Percentiles rank a stretch among this genome's conserved stretches.
phyloP scores from a whole-genome alignment of 2,329 filamentous ascomycete genomes.

The Biscogniauxia sp. region DNA sequence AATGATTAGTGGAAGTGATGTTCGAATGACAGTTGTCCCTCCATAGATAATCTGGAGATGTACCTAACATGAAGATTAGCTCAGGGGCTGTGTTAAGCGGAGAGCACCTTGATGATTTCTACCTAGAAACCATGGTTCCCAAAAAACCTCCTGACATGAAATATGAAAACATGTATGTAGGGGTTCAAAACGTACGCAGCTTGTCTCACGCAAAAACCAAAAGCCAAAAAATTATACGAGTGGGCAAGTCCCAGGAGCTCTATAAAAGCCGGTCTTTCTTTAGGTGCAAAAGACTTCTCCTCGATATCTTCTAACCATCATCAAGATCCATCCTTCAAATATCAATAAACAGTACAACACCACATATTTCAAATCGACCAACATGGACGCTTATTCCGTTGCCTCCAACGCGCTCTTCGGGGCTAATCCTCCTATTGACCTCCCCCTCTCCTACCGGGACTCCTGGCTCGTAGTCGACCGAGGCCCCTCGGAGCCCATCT shows the following conservation, averaged over 20 bases:
- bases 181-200: neutral
- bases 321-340: neutral
- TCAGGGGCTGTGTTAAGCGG: neutral
- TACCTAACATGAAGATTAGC: neutral
- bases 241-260: neutral
- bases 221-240: neutral
- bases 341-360: neutral
- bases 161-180: neutral
- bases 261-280: neutral
- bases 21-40: neutral
- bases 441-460: neutral
- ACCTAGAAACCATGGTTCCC: neutral
- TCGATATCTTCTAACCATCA: neutral
- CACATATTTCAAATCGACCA: neutral
- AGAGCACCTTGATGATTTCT: neutral
- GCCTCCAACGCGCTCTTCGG: constrained; percentile 3
- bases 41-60: neutral
- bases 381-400: constrained; percentile 5
- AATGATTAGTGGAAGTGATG: neutral
- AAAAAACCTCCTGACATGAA: neutral
- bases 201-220: neutral
- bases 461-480: neutral
- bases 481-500: neutral
- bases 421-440: neutral
- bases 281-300: neutral